A percentile compares a stretch with the other conserved stretches of the same genome.
Conservation (phyloP, 352 stramenopile species). For the Phytophthora tentaculata region DNA sequence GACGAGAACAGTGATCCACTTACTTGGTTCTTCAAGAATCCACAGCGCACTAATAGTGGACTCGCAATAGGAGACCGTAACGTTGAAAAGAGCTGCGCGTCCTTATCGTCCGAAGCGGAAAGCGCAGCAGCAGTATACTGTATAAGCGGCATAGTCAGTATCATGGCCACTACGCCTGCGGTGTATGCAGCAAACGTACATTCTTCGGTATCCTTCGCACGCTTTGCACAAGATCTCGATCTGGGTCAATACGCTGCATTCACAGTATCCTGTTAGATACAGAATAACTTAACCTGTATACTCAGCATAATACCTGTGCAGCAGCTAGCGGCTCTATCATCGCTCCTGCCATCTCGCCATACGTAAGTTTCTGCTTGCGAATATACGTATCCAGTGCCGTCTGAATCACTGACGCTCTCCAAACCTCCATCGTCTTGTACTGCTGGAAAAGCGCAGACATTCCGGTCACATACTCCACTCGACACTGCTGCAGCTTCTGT, state of each 20-base stretch:
- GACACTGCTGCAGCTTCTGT: constrained; percentile 62
- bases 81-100: constrained; percentile 65
- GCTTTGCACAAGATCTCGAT: constrained; percentile 78
- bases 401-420: constrained; percentile 75
- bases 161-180: background rate
- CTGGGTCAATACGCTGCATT: constrained; percentile 73
- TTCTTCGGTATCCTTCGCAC: constrained; percentile 87
- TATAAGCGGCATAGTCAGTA: constrained; percentile 6
- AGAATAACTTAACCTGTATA: background rate
- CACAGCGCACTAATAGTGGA: constrained; percentile 71
- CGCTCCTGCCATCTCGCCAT: constrained; percentile 66
- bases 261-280: constrained; percentile 11
- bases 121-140: constrained; percentile 79
- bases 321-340: constrained; percentile 73
- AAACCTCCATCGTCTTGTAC: constrained; percentile 83
- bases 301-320: constrained; percentile 49
- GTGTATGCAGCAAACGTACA: constrained; percentile 38
- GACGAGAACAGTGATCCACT: constrained; percentile 73
- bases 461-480: constrained; percentile 84
- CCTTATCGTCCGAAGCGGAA: constrained; percentile 54
- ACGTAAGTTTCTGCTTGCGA: constrained; percentile 83
- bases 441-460: constrained; percentile 84
- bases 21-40: constrained; percentile 83
- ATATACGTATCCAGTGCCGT: constrained; percentile 79
- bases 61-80: constrained; percentile 76